Percentiles rank a stretch among this genome's conserved stretches.
phyloP scores from a whole-genome alignment of 1,139 yeast genomes.

The Debaryomyces subglobosus region DNA sequence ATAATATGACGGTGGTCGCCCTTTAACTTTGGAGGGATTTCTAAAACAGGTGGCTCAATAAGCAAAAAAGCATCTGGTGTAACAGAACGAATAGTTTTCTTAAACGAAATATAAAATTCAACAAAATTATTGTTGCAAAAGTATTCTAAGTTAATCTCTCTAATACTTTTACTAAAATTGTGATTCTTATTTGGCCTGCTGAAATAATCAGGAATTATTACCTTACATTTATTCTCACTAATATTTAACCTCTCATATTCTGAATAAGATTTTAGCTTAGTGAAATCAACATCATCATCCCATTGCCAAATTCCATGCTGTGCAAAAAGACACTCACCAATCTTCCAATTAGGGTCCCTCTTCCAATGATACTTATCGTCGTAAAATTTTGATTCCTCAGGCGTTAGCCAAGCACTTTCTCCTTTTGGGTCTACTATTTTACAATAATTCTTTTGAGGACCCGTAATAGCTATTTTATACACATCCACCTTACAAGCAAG shows the following conservation, averaged over 20 bases:
- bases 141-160: constrained; percentile 51
- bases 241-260: constrained; percentile 35
- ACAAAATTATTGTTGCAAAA: constrained; percentile 68
- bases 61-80: constrained; percentile 57
- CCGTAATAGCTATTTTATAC: constrained; percentile 68
- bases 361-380: constrained; percentile 74
- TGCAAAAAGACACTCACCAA: constrained; percentile 80
- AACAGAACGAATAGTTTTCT: constrained; percentile 48
- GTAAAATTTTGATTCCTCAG: constrained; percentile 35
- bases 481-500: constrained; percentile 63
- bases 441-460: constrained; percentile 68
- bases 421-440: constrained; percentile 69
- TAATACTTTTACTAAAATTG: constrained; percentile 17
- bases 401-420: constrained; percentile 64
- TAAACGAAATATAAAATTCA: constrained; percentile 56
- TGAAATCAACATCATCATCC: constrained; percentile 32
- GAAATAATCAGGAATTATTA: constrained; percentile 37
- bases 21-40: constrained; percentile 70
- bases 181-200: constrained; percentile 27
- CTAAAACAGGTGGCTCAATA: constrained; percentile 83
- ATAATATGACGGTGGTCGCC: constrained; percentile 51
- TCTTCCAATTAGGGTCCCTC: constrained; percentile 63
- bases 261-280: constrained; percentile 20
- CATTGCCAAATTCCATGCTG: constrained; percentile 74
- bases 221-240: constrained; percentile 32